phyloP scores from a whole-genome alignment of 306 rosid genomes.

The Carpinus fangiana region DNA sequence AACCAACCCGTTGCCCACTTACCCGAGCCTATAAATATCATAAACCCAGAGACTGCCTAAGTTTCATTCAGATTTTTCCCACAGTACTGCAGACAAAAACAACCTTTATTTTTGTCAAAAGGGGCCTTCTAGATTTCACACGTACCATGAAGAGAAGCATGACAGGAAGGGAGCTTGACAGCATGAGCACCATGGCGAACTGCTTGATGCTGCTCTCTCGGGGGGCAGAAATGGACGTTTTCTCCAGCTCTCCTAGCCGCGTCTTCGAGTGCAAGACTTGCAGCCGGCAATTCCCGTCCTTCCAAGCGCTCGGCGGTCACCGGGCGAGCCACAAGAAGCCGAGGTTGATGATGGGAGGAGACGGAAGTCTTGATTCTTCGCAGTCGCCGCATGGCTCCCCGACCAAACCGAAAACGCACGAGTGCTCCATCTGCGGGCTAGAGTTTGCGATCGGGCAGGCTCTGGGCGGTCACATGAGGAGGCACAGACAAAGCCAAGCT shows the following conservation, averaged over 20 bases:
- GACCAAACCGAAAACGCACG: slow-evolving; percentile 76
- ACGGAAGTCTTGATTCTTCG: slow-evolving; percentile 29
- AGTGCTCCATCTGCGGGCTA: slow-evolving; percentile 82
- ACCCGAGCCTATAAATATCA: slow-evolving; percentile 39
- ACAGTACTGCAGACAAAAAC: neutral
- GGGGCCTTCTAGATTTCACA: neutral
- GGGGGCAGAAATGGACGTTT: slow-evolving; percentile 33
- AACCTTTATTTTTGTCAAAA: neutral
- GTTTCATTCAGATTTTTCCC: slow-evolving; percentile 31
- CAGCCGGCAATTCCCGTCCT: slow-evolving; percentile 76
- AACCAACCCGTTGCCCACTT: neutral
- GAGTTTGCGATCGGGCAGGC: slow-evolving; percentile 96
- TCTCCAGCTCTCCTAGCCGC: slow-evolving; percentile 30
- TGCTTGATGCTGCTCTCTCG: slow-evolving; percentile 85
- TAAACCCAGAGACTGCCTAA: slow-evolving; percentile 14
- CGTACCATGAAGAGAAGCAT: slow-evolving; percentile 62
- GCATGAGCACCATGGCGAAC: slow-evolving; percentile 71
- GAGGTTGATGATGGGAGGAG: slow-evolving; percentile 42
- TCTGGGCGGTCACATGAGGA: slow-evolving; percentile 95
- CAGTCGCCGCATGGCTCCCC: slow-evolving; percentile 38
- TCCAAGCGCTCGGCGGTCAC: slow-evolving; percentile 97
- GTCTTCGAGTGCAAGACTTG: slow-evolving; percentile 97
- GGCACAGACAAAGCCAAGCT: slow-evolving; percentile 51
- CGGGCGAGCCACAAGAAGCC: slow-evolving; percentile 97
- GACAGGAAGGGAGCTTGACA: slow-evolving; percentile 55